Conservation (phyloP, 2,329 filamentous ascomycete species). For the Apiospora malaysiana region DNA sequence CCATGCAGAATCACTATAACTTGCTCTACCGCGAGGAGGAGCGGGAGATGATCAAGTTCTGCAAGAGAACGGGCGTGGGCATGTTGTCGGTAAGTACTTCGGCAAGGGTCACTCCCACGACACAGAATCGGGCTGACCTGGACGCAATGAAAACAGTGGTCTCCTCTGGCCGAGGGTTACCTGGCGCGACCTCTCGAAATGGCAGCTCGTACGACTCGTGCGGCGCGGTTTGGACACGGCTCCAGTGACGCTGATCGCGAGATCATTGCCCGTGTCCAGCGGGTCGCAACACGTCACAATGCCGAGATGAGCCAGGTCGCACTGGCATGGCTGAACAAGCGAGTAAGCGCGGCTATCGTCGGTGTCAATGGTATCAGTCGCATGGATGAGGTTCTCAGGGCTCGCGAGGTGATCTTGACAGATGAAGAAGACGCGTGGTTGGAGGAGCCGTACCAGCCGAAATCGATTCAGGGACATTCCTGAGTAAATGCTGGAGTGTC, state of each 20-base stretch:
- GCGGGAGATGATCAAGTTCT: slow-evolving; percentile 47
- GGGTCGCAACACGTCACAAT: neutral
- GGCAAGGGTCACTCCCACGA: neutral
- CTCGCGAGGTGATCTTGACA: neutral
- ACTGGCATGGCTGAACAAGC: slow-evolving; percentile 15
- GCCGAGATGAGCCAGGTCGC: slow-evolving; percentile 15
- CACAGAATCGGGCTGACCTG: neutral
- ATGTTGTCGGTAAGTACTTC: slow-evolving; percentile 25
- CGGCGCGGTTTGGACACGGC: neutral
- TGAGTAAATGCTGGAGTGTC: neutral
- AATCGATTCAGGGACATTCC: slow-evolving; percentile 20
- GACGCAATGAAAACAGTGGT: neutral
- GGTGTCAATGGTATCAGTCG: slow-evolving; percentile 14
- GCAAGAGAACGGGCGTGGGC: slow-evolving; percentile 47
- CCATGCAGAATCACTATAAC: slow-evolving; percentile 64
- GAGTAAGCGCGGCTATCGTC: slow-evolving; percentile 6
- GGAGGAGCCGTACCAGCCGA: slow-evolving; percentile 17
- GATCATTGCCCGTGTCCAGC: slow-evolving; percentile 12
- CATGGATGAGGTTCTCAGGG: slow-evolving; percentile 9
- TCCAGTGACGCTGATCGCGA: neutral
- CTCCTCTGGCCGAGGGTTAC: slow-evolving; percentile 17
- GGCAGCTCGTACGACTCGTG: neutral
- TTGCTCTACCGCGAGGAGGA: slow-evolving; percentile 65
- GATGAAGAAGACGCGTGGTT: slow-evolving; percentile 13
- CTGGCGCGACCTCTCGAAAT: slow-evolving; percentile 1